A percentile compares a stretch with the other conserved stretches of the same genome.
These are phyloP conservation scores for Sordaria brevicollis DNA, from an alignment of 495 filamentous ascomycete species.

Conservation along the genomic window DNA sequence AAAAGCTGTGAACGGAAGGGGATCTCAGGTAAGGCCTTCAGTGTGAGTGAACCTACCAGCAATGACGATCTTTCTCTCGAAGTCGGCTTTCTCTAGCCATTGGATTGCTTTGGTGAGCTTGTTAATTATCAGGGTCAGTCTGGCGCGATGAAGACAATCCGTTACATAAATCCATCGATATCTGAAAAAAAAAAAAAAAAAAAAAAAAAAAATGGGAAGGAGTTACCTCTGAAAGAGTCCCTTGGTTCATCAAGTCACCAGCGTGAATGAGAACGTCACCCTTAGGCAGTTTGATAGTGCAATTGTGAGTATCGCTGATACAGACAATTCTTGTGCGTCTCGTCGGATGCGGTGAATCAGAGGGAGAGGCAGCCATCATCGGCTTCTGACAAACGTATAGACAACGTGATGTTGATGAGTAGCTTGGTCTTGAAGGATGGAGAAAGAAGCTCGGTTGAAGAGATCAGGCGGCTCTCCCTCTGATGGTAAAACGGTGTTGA, in stretches of 20 bases:
- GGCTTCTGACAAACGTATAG: not conserved
- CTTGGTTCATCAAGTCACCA: slow-evolving; percentile 77
- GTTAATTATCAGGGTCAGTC: not conserved
- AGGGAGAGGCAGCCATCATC: not conserved
- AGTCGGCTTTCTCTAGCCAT: slow-evolving; percentile 71
- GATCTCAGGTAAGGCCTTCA: not conserved
- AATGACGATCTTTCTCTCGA: slow-evolving; percentile 75
- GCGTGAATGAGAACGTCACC: slow-evolving; percentile 89
- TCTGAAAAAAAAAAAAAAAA: not conserved
- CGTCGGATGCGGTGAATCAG: slow-evolving; percentile 5
- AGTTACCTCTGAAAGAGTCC: slow-evolving; percentile 42
- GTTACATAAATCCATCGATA: not conserved
- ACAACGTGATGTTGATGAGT: not conserved
- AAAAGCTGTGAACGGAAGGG: not conserved
- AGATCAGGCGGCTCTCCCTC: too few relatives aligned
- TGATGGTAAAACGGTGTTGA: not conserved
- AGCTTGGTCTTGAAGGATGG: not conserved
- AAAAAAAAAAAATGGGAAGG: not conserved
- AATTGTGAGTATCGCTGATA: slow-evolving; percentile 86
- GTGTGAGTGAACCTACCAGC: slow-evolving; percentile 52
- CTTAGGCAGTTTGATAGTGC: slow-evolving; percentile 52
- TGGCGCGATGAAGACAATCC: not conserved
- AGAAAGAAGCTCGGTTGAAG: not conserved
- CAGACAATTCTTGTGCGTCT: slow-evolving; percentile 45
- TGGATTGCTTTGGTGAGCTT: slow-evolving; percentile 44